These are phyloP conservation scores for Zhuliangozyma blackwelliae DNA, from an alignment of 1,139 yeast genomes.

Conservation along the genomic window DNA sequence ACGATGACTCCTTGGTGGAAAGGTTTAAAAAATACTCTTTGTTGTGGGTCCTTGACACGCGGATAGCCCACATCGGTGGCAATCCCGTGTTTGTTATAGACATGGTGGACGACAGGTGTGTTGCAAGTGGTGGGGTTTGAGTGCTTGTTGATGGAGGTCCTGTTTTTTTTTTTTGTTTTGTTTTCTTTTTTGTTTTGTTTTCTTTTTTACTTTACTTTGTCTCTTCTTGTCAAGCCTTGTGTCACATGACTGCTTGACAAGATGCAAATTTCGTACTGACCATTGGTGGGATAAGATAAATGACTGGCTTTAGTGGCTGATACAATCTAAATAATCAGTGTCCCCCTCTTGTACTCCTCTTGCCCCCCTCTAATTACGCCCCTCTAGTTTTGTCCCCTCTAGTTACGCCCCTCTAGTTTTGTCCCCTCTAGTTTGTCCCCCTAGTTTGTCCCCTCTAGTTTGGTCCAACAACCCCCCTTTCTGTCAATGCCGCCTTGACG, in stretches of 20 bases:
- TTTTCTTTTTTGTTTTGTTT: too few relatives aligned
- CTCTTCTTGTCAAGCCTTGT: too few relatives aligned
- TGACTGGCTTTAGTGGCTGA: too few relatives aligned
- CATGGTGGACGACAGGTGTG: slow-evolving; percentile 1
- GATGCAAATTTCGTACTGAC: too few relatives aligned
- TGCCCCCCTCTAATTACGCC: not conserved
- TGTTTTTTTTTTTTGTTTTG: too few relatives aligned
- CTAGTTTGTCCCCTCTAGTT: not conserved
- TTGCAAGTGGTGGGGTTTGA: not conserved
- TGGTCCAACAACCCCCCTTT: slow-evolving; percentile 25
- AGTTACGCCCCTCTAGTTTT: not conserved
- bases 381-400: not conserved
- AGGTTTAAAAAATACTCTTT: slow-evolving; percentile 79
- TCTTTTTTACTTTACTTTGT: too few relatives aligned
- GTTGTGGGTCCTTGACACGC: slow-evolving; percentile 74
- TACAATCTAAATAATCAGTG: too few relatives aligned
- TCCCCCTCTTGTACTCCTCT: too few relatives aligned
- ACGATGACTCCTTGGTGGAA: slow-evolving; percentile 66
- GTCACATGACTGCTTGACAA: too few relatives aligned
- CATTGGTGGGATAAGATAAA: too few relatives aligned
- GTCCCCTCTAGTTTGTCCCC: not conserved
- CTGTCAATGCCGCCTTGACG: slow-evolving; percentile 61
- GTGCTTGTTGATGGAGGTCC: not conserved
- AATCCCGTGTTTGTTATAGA: slow-evolving; percentile 57
- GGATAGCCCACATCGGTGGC: slow-evolving; percentile 81